These are phyloP conservation scores for Eimeria sp. DNA, from an alignment of 169 alveolate species.

Conservation along the genomic window DNA sequence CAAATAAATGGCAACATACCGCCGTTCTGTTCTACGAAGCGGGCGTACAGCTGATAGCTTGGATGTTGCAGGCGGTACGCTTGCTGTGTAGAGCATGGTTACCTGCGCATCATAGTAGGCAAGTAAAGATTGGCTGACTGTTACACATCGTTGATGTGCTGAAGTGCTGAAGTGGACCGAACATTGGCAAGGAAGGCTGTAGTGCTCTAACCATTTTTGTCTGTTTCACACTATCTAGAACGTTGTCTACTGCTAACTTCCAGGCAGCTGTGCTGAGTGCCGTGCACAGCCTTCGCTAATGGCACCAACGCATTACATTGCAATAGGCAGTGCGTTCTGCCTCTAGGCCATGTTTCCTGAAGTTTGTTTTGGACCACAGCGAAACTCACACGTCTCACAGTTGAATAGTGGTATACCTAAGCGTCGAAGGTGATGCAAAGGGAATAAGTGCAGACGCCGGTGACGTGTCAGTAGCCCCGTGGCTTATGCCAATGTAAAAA, in stretches of 20 bases:
- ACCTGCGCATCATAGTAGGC: background rate
- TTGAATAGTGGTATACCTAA: background rate
- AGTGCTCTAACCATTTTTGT: background rate
- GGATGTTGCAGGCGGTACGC: background rate
- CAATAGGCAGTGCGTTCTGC: background rate
- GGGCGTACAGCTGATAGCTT: background rate
- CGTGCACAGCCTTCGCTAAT: background rate
- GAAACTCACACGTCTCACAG: background rate
- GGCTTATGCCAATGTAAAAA: too few species aligned
- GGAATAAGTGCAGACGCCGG: too few species aligned
- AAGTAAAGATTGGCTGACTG: background rate
- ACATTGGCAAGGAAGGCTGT: background rate
- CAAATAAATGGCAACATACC: background rate
- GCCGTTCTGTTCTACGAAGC: background rate
- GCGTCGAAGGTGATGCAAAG: too few species aligned
- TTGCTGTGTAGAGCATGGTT: background rate
- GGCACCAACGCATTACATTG: background rate
- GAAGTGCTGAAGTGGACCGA: background rate
- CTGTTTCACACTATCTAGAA: background rate
- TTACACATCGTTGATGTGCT: background rate
- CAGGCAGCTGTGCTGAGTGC: background rate
- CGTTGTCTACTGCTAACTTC: background rate
- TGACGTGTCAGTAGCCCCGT: too few species aligned
- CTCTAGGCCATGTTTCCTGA: background rate
- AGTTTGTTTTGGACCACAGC: background rate